phyloP scores from a whole-genome alignment of 2,329 filamentous ascomycete genomes.

The Penicillium italicum region DNA sequence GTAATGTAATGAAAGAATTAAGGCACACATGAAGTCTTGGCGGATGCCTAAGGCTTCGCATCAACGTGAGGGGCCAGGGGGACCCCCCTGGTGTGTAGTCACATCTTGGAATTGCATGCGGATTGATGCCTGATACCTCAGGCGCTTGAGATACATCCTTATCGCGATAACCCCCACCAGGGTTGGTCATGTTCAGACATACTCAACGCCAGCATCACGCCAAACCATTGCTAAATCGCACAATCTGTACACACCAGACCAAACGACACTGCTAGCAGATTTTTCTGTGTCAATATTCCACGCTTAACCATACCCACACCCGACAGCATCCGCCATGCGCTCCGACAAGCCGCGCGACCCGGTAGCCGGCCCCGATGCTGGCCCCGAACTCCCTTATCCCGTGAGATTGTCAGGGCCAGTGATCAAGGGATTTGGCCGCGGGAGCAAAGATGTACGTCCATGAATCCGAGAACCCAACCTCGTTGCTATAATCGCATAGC shows the following conservation, averaged over 20 bases:
- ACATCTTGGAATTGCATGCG: neutral
- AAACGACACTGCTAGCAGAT: neutral
- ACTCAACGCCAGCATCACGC: neutral
- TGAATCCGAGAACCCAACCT: neutral
- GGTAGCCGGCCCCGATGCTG: conserved; percentile 68
- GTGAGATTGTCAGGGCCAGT: conserved; percentile 80
- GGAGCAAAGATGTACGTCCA: conserved; percentile 74
- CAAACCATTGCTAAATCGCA: conserved; percentile 1
- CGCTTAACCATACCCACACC: neutral
- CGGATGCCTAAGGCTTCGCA: no score
- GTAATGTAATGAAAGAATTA: no score
- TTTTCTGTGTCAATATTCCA: neutral
- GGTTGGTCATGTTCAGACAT: neutral
- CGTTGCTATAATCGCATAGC: neutral
- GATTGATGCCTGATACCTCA: neutral
- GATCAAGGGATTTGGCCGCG: conserved; percentile 88
- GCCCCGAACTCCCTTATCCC: conserved; percentile 76
- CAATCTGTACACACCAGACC: neutral
- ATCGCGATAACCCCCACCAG: conserved; percentile 16
- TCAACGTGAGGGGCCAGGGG: no score
- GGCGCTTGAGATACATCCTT: neutral
- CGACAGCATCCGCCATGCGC: conserved; percentile 35
- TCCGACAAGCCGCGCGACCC: conserved; percentile 58
- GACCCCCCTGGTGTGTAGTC: no score
- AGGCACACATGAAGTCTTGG: no score